These are phyloP conservation scores for Aspergillus bertholletiae DNA, from an alignment of 495 filamentous ascomycete species.

Conservation along the genomic window DNA sequence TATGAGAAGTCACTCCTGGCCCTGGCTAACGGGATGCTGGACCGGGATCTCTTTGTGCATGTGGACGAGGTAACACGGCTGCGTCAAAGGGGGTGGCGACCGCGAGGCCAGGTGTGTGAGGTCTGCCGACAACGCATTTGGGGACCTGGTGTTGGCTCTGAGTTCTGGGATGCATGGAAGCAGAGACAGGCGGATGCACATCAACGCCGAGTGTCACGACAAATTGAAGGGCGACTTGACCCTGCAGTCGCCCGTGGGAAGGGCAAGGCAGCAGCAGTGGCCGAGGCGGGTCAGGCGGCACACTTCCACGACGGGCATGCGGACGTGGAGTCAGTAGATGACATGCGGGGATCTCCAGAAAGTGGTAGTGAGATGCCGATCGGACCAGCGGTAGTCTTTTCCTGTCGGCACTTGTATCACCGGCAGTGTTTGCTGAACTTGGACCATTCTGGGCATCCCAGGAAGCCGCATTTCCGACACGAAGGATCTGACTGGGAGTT, in stretches of 20 bases:
- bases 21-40: conserved; percentile 81
- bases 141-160: conserved; percentile 79
- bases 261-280: conserved; percentile 38
- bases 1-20: conserved; percentile 86
- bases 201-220: conserved; percentile 29
- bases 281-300: conserved; percentile 14
- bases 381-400: conserved; percentile 47
- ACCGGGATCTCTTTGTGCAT: conserved; percentile 84
- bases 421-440: conserved; percentile 41
- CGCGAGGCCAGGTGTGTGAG: conserved; percentile 81
- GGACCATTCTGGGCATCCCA: conserved; percentile 17
- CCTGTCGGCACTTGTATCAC: conserved; percentile 55
- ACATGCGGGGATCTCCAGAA: conserved; percentile 15
- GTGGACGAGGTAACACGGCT: conserved; percentile 71
- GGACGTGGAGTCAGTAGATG: conserved; percentile 9
- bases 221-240: conserved; percentile 26
- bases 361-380: conserved; percentile 6
- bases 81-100: conserved; percentile 86
- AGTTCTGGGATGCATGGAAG: conserved; percentile 81
- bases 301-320: conserved; percentile 16
- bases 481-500: conserved; percentile 13
- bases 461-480: conserved; percentile 14
- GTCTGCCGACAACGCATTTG: conserved; percentile 78
- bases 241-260: conserved; percentile 33
- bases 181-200: conserved; percentile 49